Conservation (phyloP, 139 green algal genomes). For the Chlorella sp. region DNA sequence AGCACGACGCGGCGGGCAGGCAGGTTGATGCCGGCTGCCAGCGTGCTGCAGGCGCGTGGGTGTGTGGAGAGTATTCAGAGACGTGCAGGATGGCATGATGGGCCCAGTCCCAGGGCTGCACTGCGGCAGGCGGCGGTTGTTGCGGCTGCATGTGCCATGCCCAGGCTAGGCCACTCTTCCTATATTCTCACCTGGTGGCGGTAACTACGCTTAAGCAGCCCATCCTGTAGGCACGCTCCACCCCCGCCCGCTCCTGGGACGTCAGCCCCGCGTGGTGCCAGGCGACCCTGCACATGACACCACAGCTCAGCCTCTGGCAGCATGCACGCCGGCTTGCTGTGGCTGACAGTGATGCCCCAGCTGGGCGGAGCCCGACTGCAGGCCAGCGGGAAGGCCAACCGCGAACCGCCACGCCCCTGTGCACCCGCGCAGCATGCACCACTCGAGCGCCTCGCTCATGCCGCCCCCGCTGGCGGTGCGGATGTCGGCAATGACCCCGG, state of each 20-base stretch:
- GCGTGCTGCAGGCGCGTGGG: constrained; percentile 66
- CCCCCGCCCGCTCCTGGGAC: constrained; percentile 18
- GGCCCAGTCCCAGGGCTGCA: too few relatives aligned
- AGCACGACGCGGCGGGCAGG: constrained; percentile 51
- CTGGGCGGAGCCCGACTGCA: too few relatives aligned
- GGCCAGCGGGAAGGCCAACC: too few relatives aligned
- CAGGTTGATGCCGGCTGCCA: constrained; percentile 70
- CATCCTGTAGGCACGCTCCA: constrained; percentile 18
- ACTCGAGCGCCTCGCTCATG: constrained; percentile 25
- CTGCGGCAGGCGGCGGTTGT: too few relatives aligned
- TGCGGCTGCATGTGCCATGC: not conserved
- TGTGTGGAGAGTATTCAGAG: not conserved
- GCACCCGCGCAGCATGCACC: constrained; percentile 26
- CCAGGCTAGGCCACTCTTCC: too few relatives aligned
- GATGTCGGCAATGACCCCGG: constrained; percentile 26
- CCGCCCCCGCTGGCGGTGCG: constrained; percentile 37
- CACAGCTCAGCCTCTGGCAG: not conserved
- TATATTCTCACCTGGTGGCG: too few relatives aligned
- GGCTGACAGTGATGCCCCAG: too few relatives aligned
- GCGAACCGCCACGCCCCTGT: too few relatives aligned
- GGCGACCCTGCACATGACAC: too few relatives aligned
- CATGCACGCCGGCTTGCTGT: not conserved
- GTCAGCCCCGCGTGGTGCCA: constrained; percentile 48
- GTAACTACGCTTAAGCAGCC: constrained; percentile 13
- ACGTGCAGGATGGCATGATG: not conserved